A percentile compares a stretch with the other conserved stretches of the same genome.
Conservation (phyloP, 306 rosid species). For the Castanea mollissima region DNA sequence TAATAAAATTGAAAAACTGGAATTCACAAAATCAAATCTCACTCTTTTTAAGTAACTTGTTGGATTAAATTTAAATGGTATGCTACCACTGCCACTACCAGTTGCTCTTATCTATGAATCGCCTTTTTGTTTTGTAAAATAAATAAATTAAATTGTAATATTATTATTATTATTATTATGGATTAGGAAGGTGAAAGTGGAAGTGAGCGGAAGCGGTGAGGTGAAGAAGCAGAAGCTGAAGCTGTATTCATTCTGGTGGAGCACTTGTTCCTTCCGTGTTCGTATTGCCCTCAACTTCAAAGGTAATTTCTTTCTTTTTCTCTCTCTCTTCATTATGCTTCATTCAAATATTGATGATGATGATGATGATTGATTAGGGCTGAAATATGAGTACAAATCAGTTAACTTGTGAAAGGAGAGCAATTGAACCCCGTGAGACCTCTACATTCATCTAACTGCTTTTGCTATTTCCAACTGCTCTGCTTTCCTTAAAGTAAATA, state of each 20-base stretch:
- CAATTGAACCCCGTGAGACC: conserved; percentile 45
- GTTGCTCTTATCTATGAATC: too few species aligned
- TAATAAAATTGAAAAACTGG: too few species aligned
- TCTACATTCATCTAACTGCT: too few species aligned
- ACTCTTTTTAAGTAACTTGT: too few species aligned
- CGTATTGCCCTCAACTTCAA: conserved; percentile 62
- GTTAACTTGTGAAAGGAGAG: conserved; percentile 57
- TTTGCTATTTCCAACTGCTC: too few species aligned
- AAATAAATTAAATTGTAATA: too few species aligned
- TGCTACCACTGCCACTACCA: too few species aligned
- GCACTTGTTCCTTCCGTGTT: conserved; percentile 49
- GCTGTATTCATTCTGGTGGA: conserved; percentile 43
- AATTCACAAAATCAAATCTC: too few species aligned
- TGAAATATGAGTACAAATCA: conserved; percentile 51
- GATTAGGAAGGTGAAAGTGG: too few species aligned
- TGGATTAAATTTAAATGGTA: too few species aligned
- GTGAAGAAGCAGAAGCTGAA: conserved; percentile 10
- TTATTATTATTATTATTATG: too few species aligned
- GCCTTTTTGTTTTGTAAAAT: too few species aligned
- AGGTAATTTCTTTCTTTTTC: conserved; percentile 31
- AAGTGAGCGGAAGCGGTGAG: not conserved
- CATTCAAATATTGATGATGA: not conserved
- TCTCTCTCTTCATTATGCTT: not conserved
- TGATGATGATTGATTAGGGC: conserved; percentile 25
- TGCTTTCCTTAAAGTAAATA: not conserved